Percentiles rank a stretch among this genome's conserved stretches.
Conservation (phyloP, 2,329 filamentous ascomycete species). For the Metarhizium rileyi region DNA sequence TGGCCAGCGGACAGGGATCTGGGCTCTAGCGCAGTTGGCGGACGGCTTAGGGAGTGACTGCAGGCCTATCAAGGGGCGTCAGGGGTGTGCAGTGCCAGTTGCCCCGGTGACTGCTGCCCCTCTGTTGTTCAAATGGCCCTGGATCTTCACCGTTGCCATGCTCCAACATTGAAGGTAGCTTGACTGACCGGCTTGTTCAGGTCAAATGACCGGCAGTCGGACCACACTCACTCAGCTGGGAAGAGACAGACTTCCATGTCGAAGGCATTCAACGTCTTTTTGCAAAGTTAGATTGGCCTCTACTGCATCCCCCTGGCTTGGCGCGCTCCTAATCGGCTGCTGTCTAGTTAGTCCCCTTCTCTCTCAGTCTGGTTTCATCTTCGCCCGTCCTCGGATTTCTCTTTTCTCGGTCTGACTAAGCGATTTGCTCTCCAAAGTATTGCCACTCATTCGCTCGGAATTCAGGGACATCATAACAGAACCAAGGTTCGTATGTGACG, state of each 20-base stretch:
- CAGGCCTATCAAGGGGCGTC: background rate
- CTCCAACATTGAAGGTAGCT: background rate
- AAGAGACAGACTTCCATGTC: background rate
- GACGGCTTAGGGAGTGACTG: background rate
- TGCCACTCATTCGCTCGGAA: background rate
- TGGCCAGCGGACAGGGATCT: background rate
- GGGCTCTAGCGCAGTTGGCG: slow-evolving; percentile 6
- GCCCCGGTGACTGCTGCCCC: slow-evolving; percentile 12
- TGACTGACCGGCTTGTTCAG: background rate
- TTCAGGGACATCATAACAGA: background rate
- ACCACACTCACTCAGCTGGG: background rate
- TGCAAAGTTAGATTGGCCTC: background rate
- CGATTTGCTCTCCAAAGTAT: background rate
- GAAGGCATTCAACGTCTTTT: background rate
- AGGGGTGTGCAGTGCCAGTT: slow-evolving; percentile 3
- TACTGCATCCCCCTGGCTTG: background rate
- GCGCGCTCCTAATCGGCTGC: background rate
- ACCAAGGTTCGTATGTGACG: background rate
- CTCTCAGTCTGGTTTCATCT: background rate
- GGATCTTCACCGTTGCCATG: slow-evolving; percentile 5
- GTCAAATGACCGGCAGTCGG: background rate
- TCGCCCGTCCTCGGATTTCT: too few relatives aligned
- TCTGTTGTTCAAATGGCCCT: slow-evolving; percentile 10
- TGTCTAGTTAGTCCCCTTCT: background rate
- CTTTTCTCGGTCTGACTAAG: background rate